Evolutionary conservation across 768 basidiomycete genomes (phyloP), one percentile per base, ranked within the genome.

Genomic region (Mycena crocata): DNA sequence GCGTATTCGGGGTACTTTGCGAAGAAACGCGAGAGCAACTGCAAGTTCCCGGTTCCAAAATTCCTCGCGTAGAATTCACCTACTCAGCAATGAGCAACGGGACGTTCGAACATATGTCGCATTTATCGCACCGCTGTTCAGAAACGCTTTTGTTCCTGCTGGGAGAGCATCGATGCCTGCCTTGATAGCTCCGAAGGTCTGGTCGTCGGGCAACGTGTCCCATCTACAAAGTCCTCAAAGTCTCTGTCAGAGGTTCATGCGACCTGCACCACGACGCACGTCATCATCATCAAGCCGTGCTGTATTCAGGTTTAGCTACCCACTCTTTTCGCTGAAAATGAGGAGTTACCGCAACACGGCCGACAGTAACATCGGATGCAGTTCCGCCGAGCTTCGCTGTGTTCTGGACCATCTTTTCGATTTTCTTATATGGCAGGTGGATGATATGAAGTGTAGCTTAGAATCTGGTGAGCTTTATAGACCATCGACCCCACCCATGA

Each of bases 211-310:
- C n/a, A n/a, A n/a, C n/a, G n/a, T n/a, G n/a, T n/a, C n/a, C n/a
- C n/a, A n/a, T n/a, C 24, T 84, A 17, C 26, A 15, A 19, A 54
- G 31, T 44, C 3, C 21, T 42, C n/a, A 19, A 50, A n/a, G 19
- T 23, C 23, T 32, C 28, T 8, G 42, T 35, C 2, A 52, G 37
- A 26, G 31, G 24, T 44, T 30, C 6, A 2, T 17, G 7, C 21
- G n/a, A 45, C 46, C n/a, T n/a, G n/a, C n/a, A n/a, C n/a, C 37
- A 30, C 19, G 1, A 73, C 80, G 59, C 68, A 87, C 78, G 87
- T 90, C 82, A 90, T n/a, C n/a, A n/a, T n/a, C n/a, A n/a, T n/a
- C 52, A 89, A 77, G 0, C 88, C 88, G 71, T 86, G 83, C 70
- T 71, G 40, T 14, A 56, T 5, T 5, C 34, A 14, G 2, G 5